phyloP scores from a whole-genome alignment of 345 rosid species.

The Pistacia atlantica region DNA sequence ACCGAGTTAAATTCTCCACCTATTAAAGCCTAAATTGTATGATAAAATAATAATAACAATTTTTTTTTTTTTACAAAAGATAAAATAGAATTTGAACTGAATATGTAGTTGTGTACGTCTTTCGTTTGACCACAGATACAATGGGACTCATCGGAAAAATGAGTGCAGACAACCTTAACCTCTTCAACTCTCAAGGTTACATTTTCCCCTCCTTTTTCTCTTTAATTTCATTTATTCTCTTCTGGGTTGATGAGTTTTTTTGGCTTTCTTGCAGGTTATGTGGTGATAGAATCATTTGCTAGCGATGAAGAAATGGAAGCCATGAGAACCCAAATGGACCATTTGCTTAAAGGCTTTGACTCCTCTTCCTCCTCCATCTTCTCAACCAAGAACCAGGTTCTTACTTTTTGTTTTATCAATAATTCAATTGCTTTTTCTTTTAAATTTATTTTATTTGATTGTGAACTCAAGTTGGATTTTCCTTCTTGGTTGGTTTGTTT shows the following conservation, averaged over 20 bases:
- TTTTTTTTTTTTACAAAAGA: not conserved
- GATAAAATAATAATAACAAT: no score
- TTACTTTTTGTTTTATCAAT: not conserved
- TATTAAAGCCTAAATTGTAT: no score
- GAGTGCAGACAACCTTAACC: constrained; percentile 58
- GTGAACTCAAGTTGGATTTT: constrained; percentile 3
- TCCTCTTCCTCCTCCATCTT: constrained; percentile 67
- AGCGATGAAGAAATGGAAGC: constrained; percentile 53
- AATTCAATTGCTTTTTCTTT: not conserved
- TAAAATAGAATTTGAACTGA: not conserved
- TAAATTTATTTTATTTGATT: not conserved
- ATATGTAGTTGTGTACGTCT: no score
- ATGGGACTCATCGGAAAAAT: constrained; percentile 66
- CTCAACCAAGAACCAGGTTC: constrained; percentile 90
- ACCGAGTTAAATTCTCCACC: no score
- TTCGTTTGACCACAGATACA: not conserved
- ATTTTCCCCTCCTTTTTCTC: not conserved
- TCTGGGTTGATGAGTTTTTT: not conserved
- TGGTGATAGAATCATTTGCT: constrained; percentile 81
- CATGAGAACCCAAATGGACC: constrained; percentile 73
- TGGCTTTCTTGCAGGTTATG: constrained; percentile 47
- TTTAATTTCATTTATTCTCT: not conserved
- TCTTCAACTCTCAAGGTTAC: constrained; percentile 62
- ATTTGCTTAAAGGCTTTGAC: constrained; percentile 65
- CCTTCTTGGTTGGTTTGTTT: not conserved